Evolutionary conservation across 192 early-diverging fungal species (phyloP).

Genomic region (Podila epicladia): DNA sequence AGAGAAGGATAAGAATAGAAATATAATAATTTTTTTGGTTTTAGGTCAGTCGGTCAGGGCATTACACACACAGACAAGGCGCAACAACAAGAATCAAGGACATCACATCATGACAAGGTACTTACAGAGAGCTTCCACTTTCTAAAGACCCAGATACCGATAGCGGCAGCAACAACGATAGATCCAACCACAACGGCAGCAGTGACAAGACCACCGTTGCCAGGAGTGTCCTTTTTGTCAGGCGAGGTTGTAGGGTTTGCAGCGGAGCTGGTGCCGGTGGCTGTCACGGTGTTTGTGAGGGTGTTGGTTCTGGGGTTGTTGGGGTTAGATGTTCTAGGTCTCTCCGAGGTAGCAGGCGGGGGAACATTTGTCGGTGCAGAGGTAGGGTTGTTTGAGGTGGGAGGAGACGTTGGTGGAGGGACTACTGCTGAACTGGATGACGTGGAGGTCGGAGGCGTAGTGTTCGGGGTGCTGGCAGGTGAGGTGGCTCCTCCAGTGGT

Average conservation of each 20-base stretch:
- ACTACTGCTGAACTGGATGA: background rate
- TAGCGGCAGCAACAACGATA: conserved; percentile 53
- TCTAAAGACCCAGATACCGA: conserved; percentile 62
- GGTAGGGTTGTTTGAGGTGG: background rate
- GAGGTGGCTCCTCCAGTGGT: background rate
- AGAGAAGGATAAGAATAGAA: too few relatives aligned
- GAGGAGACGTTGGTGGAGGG: background rate
- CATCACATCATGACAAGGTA: background rate
- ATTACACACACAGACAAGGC: too few relatives aligned
- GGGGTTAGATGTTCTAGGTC: background rate
- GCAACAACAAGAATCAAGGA: too few relatives aligned
- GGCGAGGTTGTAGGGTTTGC: background rate
- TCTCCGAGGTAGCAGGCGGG: too few relatives aligned
- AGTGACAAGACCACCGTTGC: conserved; percentile 25
- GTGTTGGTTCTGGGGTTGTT: background rate
- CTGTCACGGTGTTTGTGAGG: background rate
- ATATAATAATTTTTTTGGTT: too few relatives aligned
- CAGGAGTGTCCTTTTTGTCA: background rate
- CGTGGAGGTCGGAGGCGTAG: background rate
- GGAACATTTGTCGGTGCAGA: background rate
- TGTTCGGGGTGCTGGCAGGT: background rate
- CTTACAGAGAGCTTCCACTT: conserved; percentile 63
- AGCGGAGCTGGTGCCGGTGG: background rate
- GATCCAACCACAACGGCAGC: conserved; percentile 56
- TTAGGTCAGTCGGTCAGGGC: too few relatives aligned